Base-by-base conservation (phyloP, 2,329 filamentous ascomycete species). In the Fusarium clavum region DNA sequence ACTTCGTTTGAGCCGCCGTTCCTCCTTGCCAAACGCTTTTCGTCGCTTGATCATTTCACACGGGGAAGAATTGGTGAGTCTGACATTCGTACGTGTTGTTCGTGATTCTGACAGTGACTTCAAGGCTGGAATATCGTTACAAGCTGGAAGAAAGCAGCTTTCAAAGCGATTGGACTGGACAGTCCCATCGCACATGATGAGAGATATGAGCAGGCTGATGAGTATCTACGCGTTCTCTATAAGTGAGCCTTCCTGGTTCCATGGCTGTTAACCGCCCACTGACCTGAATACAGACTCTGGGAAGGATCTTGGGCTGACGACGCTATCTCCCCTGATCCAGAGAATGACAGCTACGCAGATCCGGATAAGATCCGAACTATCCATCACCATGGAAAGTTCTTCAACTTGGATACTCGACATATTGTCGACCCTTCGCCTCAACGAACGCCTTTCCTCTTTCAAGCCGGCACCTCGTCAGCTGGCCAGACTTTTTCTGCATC, bases 61-160 rank as follows among this genome's bases (percentile, higher is more conserved):
- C 80, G 83, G 5, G 89, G 88, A 0, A 81, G 89, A 0, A 83
- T 91, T 34, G 57, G 57, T 57, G 16, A 61, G 57, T 22, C 1
- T 6, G 7, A 3, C 25, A 24, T 34, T 3, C 4, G 6, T 16
- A 8, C 1, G 2, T 4, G 4, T 5, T 18, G 1, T 20, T 18
- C 9, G 9, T 45, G 4, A 11, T n/a, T 46, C 43, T 47, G 8
- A 61, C 10, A 30, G 18, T 2, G 12, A 8, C 18, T n/a, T 4
- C 2, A 18, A 61, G 88, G 87, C 0, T 90, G 89, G 89, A 91
- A 91, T 65, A 90, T 91, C 22, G 89, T 92, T 1, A 91, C 88
- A 0, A 72, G 67, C 1, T 74, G 71, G 71, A 74, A 73, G 74
- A 90, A 90, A 72, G 83, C 86, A 0, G 88, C 88, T 0, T 88